phyloP scores from a whole-genome alignment of 139 green algal species.

The Coelastrella sp. region DNA sequence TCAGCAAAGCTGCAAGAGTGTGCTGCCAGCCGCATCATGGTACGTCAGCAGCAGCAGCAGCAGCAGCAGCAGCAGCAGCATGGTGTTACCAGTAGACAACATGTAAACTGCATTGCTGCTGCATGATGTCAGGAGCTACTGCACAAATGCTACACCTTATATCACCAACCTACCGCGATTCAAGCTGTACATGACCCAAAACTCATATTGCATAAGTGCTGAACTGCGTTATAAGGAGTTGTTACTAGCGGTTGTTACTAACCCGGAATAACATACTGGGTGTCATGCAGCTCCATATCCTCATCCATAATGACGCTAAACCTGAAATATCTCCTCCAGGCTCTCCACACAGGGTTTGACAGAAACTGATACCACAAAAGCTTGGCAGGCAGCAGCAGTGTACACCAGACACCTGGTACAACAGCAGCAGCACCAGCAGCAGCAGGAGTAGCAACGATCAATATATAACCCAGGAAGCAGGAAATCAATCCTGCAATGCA shows the following conservation, averaged over 20 bases:
- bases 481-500: not conserved
- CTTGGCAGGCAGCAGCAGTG: conserved; percentile 17
- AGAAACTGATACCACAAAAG: conserved; percentile 14
- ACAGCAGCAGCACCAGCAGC: not conserved
- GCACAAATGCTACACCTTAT: too few species aligned
- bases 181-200: too few species aligned
- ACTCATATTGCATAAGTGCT: too few species aligned
- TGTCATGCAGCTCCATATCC: conserved; percentile 15
- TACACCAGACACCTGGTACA: conserved; percentile 23
- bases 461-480: not conserved
- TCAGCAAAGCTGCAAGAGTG: too few species aligned
- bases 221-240: too few species aligned
- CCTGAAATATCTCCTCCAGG: conserved; percentile 43
- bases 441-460: not conserved
- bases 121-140: too few species aligned
- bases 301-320: conserved; percentile 10
- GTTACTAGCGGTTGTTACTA: not conserved
- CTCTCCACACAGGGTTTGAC: conserved; percentile 11
- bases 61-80: too few species aligned
- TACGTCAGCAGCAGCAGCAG: too few species aligned
- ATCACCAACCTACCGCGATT: too few species aligned
- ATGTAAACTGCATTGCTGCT: too few species aligned
- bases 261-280: conserved; percentile 35
- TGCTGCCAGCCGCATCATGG: too few species aligned
- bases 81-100: too few species aligned